A percentile compares a stretch with the other conserved stretches of the same genome.
These are phyloP conservation scores for Neurospora sp. DNA, from an alignment of 2,329 filamentous ascomycete genomes.

Conservation along the genomic window DNA sequence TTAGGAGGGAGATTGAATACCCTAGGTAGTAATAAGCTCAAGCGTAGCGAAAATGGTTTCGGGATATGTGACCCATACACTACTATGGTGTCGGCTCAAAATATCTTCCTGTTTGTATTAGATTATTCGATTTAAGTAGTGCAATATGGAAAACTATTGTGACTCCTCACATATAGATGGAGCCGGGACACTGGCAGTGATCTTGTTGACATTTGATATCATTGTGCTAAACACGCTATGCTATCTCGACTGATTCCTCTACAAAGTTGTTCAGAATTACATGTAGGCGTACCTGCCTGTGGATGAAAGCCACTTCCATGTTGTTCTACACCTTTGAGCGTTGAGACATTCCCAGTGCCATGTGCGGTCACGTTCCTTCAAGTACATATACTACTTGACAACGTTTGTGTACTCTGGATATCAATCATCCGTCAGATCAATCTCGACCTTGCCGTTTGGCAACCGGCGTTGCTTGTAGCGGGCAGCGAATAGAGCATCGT, in stretches of 20 bases:
- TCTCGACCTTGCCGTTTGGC: neutral
- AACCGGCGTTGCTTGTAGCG: neutral
- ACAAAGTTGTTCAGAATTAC: neutral
- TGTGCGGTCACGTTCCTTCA: neutral
- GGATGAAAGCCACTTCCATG: neutral
- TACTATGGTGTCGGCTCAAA: neutral
- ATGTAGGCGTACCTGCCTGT: neutral
- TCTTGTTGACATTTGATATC: neutral
- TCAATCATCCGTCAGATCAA: slow-evolving; percentile 1
- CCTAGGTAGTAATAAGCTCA: neutral
- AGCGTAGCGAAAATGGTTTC: neutral
- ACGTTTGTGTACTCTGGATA: neutral
- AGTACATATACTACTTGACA: neutral
- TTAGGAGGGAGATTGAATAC: no score
- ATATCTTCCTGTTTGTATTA: neutral
- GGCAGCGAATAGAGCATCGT: neutral
- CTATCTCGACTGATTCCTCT: neutral
- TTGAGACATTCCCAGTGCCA: neutral
- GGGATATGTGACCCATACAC: neutral
- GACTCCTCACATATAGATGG: neutral
- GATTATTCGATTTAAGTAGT: neutral
- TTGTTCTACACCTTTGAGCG: neutral
- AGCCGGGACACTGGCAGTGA: neutral
- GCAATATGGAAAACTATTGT: neutral
- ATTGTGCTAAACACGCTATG: neutral